Base-by-base conservation (phyloP, 148 eudicot genomes). In the Silene conica region DNA sequence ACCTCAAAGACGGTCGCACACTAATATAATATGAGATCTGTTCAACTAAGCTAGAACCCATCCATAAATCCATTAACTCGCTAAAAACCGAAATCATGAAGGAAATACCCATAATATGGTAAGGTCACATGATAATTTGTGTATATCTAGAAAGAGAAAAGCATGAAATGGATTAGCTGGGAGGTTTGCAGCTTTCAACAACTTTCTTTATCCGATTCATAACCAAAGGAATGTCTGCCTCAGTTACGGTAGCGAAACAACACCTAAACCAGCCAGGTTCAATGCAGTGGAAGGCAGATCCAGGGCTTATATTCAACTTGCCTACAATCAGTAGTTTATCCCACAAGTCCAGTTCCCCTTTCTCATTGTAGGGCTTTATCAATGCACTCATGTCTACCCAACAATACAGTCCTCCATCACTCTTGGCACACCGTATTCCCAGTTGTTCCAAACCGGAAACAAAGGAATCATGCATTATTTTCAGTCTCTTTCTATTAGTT, bases 221-320 rank as follows among this genome's bases (percentile, higher is more conserved):
- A 71, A 94, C 90, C 71, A 94, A 70, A 56, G 93, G 93, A 69
- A 91, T 79, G 62, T 89, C 93, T 19, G 72, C 79, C 60, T 88
- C 91, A 5, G 84, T 60, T 77, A 91, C 76, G 9, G 97, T 82
- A 68, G 90, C 73, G 67, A 94, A 94, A 80, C 97, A 94, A 63
- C 91, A 87, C 77, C 97, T 83, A 74, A 91, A 94, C 98, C 97
- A 94, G 70, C 98, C 97, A 13, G 98, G 97, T 86, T 94, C 97
- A 71, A 88, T 88, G 80, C 94, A 96, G 65, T 96, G 96, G 50
- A 91, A 93, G 60, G 95, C 82, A 13, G 91, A 89, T 13, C 98
- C 97, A 15, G 97, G 97, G 70, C 87, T 88, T 28, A 86, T 75
- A 74, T 92, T 90, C 62, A 92, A 77, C 82, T 96, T 96, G 8